Evolutionary conservation across 2,329 filamentous ascomycete species (phyloP).

Genomic region (Hortaea sp.): DNA sequence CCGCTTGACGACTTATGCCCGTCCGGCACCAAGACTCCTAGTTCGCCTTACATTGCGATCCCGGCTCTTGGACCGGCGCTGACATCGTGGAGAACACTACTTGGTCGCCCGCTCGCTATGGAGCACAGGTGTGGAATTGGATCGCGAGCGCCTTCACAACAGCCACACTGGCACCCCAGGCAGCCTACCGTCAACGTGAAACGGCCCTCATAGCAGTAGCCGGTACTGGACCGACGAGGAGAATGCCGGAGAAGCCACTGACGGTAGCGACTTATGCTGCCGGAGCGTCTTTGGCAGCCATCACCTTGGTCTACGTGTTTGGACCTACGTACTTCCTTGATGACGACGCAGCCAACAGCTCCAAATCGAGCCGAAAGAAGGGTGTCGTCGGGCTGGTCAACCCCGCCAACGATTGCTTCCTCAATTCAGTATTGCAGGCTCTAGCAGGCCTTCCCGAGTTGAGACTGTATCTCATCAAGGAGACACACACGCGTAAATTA

Average conservation of each 20-base stretch:
- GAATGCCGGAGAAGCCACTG: constrained; percentile 72
- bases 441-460: constrained; percentile 83
- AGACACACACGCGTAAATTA: constrained; percentile 73
- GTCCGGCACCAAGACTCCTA: neutral
- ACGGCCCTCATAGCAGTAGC: constrained; percentile 21
- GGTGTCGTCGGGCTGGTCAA: constrained; percentile 83
- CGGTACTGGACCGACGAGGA: constrained; percentile 16
- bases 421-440: constrained; percentile 92
- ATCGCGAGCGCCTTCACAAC: constrained; percentile 1
- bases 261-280: constrained; percentile 89
- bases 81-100: constrained; percentile 1
- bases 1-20: no score
- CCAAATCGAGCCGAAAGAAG: constrained; percentile 59
- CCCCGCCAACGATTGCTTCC: constrained; percentile 72
- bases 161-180: neutral
- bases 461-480: constrained; percentile 81
- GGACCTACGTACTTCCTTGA: constrained; percentile 95
- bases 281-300: constrained; percentile 86
- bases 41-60: neutral
- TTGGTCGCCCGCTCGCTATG: constrained; percentile 4
- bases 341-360: constrained; percentile 53
- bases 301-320: constrained; percentile 94
- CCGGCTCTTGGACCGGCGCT: neutral
- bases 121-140: constrained; percentile 3
- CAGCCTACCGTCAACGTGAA: constrained; percentile 11